Base-by-base conservation (phyloP, 2,329 filamentous ascomycete species). In the Colletotrichum gloeosporioides region DNA sequence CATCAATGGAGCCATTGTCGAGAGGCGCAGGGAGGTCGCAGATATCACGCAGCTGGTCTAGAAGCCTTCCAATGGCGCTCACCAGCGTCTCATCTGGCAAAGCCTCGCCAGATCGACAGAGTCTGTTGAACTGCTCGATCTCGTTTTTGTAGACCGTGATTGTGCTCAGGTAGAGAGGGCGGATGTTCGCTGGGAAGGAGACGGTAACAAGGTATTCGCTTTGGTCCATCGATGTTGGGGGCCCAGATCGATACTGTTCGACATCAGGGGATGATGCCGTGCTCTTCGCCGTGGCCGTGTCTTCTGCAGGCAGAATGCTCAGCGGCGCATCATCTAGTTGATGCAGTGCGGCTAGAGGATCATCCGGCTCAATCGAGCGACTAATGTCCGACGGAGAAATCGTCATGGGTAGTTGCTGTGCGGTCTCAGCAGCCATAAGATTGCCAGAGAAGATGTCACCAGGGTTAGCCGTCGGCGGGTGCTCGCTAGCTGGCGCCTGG, bases 21-120 rank as follows among this genome's bases (percentile, higher is more conserved):
- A 88, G 82, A 44, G 90, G 88, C 6, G 88, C 88, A 6, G 90
- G 91, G 53, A 91, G 88, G 79, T 93, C 91, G 79, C 91, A 92
- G 25, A 92, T 83, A 70, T 90, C 88, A 57, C 88, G 84, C 12
- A 93, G 84, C 44, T 84, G 83, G 25, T 85, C 83, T 57, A 93
- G 86, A 77, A 93, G 84, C 8, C 83, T 79, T 76, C 92, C 87
- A 10, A 93, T 88, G 15, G 82, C 80, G 8, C 89, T 81, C 3
- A 89, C 78, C 3, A 79, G 78, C 3, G 82, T 77, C 9, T 86
- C 84, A 34, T 76, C 63, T 8, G 66, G 65, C 8, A 53, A 27
- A 4, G 31, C 57, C 16, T 78, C 76, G 10, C 72, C 75, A n/a
- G 36, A 55, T 31, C 69, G 75, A 34, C 66, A 29, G 12, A 59